phyloP scores from a whole-genome alignment of 1,139 yeast species.

The Suhomyces anneliseae region DNA sequence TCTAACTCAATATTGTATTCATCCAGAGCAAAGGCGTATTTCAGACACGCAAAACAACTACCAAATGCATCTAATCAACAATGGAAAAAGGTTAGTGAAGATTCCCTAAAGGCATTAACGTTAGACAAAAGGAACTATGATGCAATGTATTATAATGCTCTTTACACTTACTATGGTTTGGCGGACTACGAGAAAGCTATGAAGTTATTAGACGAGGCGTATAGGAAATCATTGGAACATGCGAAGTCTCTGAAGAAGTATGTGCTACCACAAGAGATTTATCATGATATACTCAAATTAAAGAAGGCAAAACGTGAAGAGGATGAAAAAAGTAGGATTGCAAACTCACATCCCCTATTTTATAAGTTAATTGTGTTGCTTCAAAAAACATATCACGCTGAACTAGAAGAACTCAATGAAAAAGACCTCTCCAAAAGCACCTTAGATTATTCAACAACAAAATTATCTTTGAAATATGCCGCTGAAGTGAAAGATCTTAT shows the following conservation, averaged over 20 bases:
- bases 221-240: constrained; percentile 25
- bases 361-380: constrained; percentile 23
- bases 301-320: constrained; percentile 15
- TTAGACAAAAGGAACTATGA: constrained; percentile 21
- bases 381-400: constrained; percentile 19
- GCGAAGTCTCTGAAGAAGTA: constrained; percentile 22
- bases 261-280: constrained; percentile 20
- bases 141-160: constrained; percentile 26
- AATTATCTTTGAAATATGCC: constrained; percentile 20
- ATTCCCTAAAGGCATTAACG: constrained; percentile 31
- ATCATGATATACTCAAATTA: constrained; percentile 21
- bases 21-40: constrained; percentile 20
- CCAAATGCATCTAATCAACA: constrained; percentile 9
- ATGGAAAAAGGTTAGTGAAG: constrained; percentile 22
- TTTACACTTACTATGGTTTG: constrained; percentile 26
- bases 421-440: constrained; percentile 17
- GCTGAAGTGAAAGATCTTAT: constrained; percentile 24
- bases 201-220: constrained; percentile 27
- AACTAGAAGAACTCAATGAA: constrained; percentile 13
- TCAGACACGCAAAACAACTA: constrained; percentile 11
- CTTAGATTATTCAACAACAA: constrained; percentile 20
- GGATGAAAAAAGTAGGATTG: constrained; percentile 9
- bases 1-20: constrained; percentile 15
- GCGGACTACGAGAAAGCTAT: constrained; percentile 27
- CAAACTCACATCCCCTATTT: constrained; percentile 23